Percentiles rank a stretch among this genome's conserved stretches.
These are phyloP conservation scores for Kodamaea fukazawae DNA, from an alignment of 805 yeast genomes.

Conservation along the genomic window DNA sequence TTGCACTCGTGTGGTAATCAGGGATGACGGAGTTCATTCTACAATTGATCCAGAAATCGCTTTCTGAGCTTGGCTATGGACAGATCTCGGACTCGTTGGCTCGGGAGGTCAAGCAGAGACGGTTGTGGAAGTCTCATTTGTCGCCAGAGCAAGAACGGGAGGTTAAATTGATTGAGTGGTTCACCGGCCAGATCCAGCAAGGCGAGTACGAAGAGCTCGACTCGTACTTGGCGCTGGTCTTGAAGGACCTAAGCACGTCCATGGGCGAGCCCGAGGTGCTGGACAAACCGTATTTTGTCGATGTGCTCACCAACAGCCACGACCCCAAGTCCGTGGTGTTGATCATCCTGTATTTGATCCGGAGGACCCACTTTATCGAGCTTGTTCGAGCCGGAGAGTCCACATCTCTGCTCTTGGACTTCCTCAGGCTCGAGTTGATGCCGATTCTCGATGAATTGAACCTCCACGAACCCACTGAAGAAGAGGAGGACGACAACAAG, in stretches of 20 bases:
- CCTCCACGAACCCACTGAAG: neutral
- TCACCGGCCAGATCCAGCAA: conserved; percentile 13
- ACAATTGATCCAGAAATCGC: conserved; percentile 29
- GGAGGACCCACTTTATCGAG: conserved; percentile 24
- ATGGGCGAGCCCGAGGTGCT: conserved; percentile 1
- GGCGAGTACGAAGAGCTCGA: conserved; percentile 17
- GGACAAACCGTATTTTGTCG: conserved; percentile 2
- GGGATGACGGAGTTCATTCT: conserved; percentile 20
- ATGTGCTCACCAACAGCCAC: conserved; percentile 3
- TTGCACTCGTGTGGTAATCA: too few relatives aligned
- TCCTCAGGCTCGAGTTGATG: conserved; percentile 23
- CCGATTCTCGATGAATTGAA: conserved; percentile 26
- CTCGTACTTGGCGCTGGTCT: conserved; percentile 12
- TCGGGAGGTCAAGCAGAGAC: conserved; percentile 10
- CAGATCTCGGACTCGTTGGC: conserved; percentile 22
- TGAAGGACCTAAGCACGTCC: conserved; percentile 1
- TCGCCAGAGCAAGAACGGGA: conserved; percentile 5
- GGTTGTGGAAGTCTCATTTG: neutral
- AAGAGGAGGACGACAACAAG: conserved; percentile 4
- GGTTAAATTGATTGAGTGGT: conserved; percentile 17
- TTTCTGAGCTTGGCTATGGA: conserved; percentile 30
- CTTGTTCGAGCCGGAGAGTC: conserved; percentile 1
- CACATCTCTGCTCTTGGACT: conserved; percentile 16
- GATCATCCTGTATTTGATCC: conserved; percentile 23
- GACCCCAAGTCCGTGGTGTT: conserved; percentile 11